Evolutionary conservation across 371 early-diverging fungal genomes (phyloP), one percentile per base, ranked within the genome.

Genomic region (Lichtheimia corymbifera): DNA sequence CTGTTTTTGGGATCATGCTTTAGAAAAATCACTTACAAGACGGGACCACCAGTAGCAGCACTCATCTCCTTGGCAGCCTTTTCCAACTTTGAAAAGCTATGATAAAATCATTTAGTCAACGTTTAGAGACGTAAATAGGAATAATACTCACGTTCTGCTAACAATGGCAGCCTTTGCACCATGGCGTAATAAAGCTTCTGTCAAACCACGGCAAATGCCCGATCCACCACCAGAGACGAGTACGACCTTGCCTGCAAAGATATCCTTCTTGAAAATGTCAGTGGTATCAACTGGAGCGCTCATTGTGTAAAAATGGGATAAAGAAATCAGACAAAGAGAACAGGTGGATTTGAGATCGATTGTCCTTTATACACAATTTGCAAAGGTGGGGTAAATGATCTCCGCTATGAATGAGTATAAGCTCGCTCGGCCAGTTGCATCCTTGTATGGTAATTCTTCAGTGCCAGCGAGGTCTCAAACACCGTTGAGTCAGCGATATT

Each of bases 191-290:
- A 91, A 68, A 17, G 93, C 91, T 64, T 88, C 88, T 6, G 91
- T 85, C 86, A 93, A 88, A 11, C 83, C 88, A 61, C 82, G 83
- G 70, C 92, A 91, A 55, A 93, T 93, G 58, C 93, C 93, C 27
- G 84, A 83, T 42, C 81, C 81, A 11, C 81, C 81, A 35, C 81
- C 81, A 25, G 76, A 74, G 44, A 76, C 76, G 0, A 80, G 66
- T 12, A 80, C 56, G 2, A 80, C 66, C 58, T 80, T 80, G 47
- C 73, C 81, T n/a, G 61, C 43, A 58, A 80, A 80, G 28, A 80
- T 49, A 53, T 76, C 65, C 1, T 73, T 62, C 50, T 76, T 71
- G 47, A 80, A 80, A 12, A 80, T 66, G 55, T 68, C 47, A 6
- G 72, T 76, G 14, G 77, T 77, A 40, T 72, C 66, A 17, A 67